Conservation (phyloP, 371 early-diverging fungal genomes). For the Mortierella sp. region DNA sequence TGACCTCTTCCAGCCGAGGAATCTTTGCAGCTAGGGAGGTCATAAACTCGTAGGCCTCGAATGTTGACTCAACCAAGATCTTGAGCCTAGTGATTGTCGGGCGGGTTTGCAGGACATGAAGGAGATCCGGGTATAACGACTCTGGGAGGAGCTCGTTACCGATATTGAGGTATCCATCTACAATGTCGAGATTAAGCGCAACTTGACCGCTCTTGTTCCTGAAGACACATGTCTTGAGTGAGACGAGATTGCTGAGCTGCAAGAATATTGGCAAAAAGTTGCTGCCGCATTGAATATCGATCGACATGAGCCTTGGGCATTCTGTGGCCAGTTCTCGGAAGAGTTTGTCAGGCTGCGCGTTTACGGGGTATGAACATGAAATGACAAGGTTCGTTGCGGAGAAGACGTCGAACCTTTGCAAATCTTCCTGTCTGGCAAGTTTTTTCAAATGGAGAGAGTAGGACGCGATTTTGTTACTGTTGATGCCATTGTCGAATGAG, state of each 20-base stretch:
- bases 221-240: not conserved
- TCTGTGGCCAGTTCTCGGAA: not conserved
- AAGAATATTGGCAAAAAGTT: not conserved
- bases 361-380: not conserved
- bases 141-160: not conserved
- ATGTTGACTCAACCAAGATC: not conserved
- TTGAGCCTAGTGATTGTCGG: not conserved
- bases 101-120: not conserved
- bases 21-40: not conserved
- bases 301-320: not conserved
- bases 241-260: not conserved
- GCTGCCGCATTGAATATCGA: not conserved
- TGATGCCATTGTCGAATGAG: not conserved
- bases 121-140: not conserved
- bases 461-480: not conserved
- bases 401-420: not conserved
- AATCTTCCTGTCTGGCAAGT: not conserved
- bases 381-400: not conserved
- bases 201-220: not conserved
- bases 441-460: not conserved
- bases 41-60: not conserved
- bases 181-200: not conserved
- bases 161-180: not conserved
- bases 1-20: not conserved
- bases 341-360: not conserved